Conservation (phyloP, 805 yeast genomes). For the Metschnikowia santaceciliae region DNA sequence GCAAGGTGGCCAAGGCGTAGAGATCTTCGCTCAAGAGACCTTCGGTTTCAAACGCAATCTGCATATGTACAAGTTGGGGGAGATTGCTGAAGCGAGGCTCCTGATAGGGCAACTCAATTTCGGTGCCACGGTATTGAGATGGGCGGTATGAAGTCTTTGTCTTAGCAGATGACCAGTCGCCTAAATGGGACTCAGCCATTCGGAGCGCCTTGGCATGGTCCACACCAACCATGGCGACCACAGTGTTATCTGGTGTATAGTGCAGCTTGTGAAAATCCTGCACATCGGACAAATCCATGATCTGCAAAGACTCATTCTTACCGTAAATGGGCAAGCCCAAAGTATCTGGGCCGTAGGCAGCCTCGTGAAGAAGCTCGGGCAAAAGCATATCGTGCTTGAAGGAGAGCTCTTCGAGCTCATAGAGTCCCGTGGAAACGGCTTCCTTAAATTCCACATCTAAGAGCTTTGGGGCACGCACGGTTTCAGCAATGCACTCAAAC, state of each 20-base stretch:
- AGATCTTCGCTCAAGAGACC: slow-evolving; percentile 81
- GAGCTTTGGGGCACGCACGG: slow-evolving; percentile 68
- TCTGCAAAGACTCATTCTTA: slow-evolving; percentile 62
- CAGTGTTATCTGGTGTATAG: slow-evolving; percentile 76
- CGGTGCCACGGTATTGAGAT: slow-evolving; percentile 57
- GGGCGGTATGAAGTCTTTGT: slow-evolving; percentile 32
- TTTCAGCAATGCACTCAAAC: slow-evolving; percentile 72
- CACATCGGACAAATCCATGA: slow-evolving; percentile 51
- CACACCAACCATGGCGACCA: slow-evolving; percentile 86
- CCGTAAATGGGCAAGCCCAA: slow-evolving; percentile 85
- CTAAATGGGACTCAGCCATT: slow-evolving; percentile 59
- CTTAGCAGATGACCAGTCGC: slow-evolving; percentile 43
- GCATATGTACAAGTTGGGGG: slow-evolving; percentile 81
- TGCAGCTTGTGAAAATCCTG: slow-evolving; percentile 58
- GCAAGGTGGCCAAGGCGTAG: slow-evolving; percentile 86
- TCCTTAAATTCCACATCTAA: slow-evolving; percentile 68
- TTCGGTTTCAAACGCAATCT: slow-evolving; percentile 83
- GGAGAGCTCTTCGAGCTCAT: slow-evolving; percentile 80
- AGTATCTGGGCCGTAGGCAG: slow-evolving; percentile 69
- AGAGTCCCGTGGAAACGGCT: slow-evolving; percentile 67
- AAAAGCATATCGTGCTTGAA: slow-evolving; percentile 77
- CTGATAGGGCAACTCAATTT: slow-evolving; percentile 35
- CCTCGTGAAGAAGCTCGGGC: slow-evolving; percentile 86
- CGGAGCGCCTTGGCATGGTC: slow-evolving; percentile 64
- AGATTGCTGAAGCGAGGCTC: slow-evolving; percentile 42